A percentile compares a stretch with the other conserved stretches of the same genome.
phyloP scores from a whole-genome alignment of 2,329 filamentous ascomycete species.

The Penicillium sp. region DNA sequence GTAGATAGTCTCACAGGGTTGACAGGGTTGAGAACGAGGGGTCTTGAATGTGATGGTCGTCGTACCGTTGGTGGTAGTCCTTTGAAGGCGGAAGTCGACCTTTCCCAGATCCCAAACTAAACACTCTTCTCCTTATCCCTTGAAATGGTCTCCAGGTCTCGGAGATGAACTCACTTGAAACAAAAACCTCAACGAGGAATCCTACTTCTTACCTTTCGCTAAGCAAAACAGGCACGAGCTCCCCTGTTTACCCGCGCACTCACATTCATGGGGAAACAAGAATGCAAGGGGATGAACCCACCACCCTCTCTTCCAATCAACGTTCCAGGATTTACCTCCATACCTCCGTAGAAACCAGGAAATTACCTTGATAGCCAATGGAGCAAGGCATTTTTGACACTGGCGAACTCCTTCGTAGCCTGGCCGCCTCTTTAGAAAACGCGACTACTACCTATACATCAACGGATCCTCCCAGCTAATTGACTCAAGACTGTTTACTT shows the following conservation, averaged over 20 bases:
- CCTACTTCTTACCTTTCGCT: background rate
- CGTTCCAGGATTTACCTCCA: conserved; percentile 1
- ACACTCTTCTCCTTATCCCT: background rate
- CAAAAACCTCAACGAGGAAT: background rate
- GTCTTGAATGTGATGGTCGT: background rate
- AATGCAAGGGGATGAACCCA: conserved; percentile 24
- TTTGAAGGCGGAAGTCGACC: too few relatives aligned
- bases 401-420: conserved; percentile 10
- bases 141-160: background rate
- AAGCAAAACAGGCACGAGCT: background rate
- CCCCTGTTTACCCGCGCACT: conserved; percentile 16
- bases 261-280: conserved; percentile 18
- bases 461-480: background rate
- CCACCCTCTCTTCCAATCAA: conserved; percentile 14
- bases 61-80: background rate
- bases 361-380: conserved; percentile 5
- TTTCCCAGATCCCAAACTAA: background rate
- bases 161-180: background rate
- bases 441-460: background rate
- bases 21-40: too few relatives aligned
- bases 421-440: conserved; percentile 3
- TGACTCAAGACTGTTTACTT: background rate
- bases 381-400: conserved; percentile 13
- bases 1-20: too few relatives aligned
- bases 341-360: conserved; percentile 6